Evolutionary conservation across 495 filamentous ascomycete species (phyloP).

Genomic region (Penicillium argentinense): DNA sequence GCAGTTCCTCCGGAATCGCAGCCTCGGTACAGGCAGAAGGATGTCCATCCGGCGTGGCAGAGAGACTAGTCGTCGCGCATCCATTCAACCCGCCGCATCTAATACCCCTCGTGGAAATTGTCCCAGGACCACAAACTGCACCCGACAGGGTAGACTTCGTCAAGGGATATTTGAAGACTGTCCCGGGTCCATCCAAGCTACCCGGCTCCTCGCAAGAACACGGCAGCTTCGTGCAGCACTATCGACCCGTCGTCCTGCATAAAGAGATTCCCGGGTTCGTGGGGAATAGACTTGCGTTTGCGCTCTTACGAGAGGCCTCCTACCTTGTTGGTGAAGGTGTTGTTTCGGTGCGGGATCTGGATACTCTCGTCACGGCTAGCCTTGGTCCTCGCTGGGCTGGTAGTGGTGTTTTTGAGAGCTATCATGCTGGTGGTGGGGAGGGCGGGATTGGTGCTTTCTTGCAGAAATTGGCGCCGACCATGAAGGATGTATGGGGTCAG

Average conservation of each 20-base stretch:
- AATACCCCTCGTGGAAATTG: slow-evolving; percentile 62
- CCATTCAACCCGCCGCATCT: slow-evolving; percentile 65
- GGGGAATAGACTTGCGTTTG: slow-evolving; percentile 51
- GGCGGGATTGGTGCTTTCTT: slow-evolving; percentile 56
- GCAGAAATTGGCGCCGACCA: slow-evolving; percentile 55
- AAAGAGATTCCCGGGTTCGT: slow-evolving; percentile 57
- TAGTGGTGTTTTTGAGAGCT: slow-evolving; percentile 59
- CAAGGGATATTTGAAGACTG: slow-evolving; percentile 44
- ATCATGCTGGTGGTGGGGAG: slow-evolving; percentile 58
- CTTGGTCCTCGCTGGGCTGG: slow-evolving; percentile 59
- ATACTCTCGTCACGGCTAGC: slow-evolving; percentile 46
- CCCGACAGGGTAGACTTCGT: slow-evolving; percentile 41
- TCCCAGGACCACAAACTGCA: slow-evolving; percentile 45
- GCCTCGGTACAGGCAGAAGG: slow-evolving; percentile 43
- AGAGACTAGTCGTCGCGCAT: slow-evolving; percentile 55
- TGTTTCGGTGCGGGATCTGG: slow-evolving; percentile 45
- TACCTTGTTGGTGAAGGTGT: slow-evolving; percentile 48
- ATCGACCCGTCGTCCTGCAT: slow-evolving; percentile 49
- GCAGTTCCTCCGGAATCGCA: slow-evolving; percentile 56
- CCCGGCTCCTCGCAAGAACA: too few relatives aligned
- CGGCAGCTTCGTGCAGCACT: slow-evolving; percentile 4
- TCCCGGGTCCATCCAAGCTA: slow-evolving; percentile 50
- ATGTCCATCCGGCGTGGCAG: slow-evolving; percentile 36
- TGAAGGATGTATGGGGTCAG: slow-evolving; percentile 55
- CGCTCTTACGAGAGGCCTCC: slow-evolving; percentile 46